Conservation (phyloP, 495 filamentous ascomycete genomes). For the Cudoniella acicularis region DNA sequence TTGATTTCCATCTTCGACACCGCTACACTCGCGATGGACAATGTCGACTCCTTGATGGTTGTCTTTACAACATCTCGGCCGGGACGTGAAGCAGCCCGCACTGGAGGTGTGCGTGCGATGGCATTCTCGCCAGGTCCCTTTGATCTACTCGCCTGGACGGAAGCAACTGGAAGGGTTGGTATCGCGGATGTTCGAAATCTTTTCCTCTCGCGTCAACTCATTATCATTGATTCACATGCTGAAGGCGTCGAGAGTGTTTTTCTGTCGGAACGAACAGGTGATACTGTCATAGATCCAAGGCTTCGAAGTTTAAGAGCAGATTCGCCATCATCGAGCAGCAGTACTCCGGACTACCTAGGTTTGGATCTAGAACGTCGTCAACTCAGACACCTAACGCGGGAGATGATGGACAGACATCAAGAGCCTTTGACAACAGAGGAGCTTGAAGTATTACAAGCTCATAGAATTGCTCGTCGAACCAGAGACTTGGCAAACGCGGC, state of each 20-base stretch:
- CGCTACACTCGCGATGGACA: conserved; percentile 31
- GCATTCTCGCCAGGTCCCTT: conserved; percentile 83
- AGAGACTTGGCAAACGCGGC: conserved; percentile 30
- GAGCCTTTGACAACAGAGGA: conserved; percentile 42
- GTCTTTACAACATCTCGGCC: conserved; percentile 55
- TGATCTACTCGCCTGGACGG: conserved; percentile 91
- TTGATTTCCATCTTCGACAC: conserved; percentile 50
- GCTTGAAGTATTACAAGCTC: conserved; percentile 42
- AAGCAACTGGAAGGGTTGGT: conserved; percentile 80
- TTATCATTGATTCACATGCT: conserved; percentile 58
- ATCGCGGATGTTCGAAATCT: conserved; percentile 78
- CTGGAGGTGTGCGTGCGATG: conserved; percentile 85
- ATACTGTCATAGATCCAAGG: conserved; percentile 22
- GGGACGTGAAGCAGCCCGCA: conserved; percentile 38
- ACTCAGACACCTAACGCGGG: conserved; percentile 16
- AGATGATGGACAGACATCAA: conserved; percentile 24
- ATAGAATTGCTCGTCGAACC: conserved; percentile 43
- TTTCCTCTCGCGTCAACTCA: conserved; percentile 70
- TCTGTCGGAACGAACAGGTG: conserved; percentile 13
- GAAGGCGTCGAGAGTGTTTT: conserved; percentile 34
- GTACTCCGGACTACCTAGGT: conserved; percentile 22
- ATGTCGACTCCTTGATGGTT: conserved; percentile 37
- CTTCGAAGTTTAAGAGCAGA: conserved; percentile 20
- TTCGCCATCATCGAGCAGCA: conserved; percentile 9
- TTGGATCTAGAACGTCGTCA: conserved; percentile 23